Evolutionary conservation across 2,329 filamentous ascomycete species (phyloP), one percentile per base, ranked within the genome.

Genomic region (Myriosclerotinia curreyana): DNA sequence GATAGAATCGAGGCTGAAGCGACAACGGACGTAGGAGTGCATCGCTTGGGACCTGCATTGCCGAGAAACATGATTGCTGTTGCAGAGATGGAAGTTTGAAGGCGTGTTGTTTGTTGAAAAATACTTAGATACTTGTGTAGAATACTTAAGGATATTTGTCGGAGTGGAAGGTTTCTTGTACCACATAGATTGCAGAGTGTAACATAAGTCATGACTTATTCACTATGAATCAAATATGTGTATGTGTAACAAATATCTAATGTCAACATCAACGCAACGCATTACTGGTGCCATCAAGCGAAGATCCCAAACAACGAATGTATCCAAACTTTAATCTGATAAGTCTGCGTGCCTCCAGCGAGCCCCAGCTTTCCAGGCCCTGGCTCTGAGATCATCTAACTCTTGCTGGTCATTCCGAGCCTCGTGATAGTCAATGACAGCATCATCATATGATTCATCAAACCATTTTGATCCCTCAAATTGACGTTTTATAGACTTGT

Each of bases 351-450:
- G n/a, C 31, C 42, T 59, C 55, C 55, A 59, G 7, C 42, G 42
- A 59, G 55, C 55, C 20, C 55, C 42, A 48, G 55, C 42, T 48
- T 48, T n/a, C 42, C 55, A 59, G 20, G 42, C 42, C 44, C 20
- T 11, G 8, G 14, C 9, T 49, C 55, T 59, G 31, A 59, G 31
- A 15, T 20, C 25, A 15, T 59, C 31, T 14, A 59, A 36, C 36
- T 59, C 55, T 20, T 25, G 36, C 22, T 48, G 55, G 22, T 48
- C 42, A 14, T 59, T 49, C 15, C 42, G n/a, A 59, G 55, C 8
- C 25, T 34, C n/a, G 14, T 46, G 48, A 2, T 36, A 59, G 15
- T 59, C 42, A 46, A 59, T 59, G 20, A 59, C 15, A 59, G 55
- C n/a, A 58, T 36, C 14, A n/a, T 48, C 28, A 20, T 48, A 22